Base-by-base conservation (phyloP, 2,329 filamentous ascomycete genomes). In the Talaromyces amestolkiae region DNA sequence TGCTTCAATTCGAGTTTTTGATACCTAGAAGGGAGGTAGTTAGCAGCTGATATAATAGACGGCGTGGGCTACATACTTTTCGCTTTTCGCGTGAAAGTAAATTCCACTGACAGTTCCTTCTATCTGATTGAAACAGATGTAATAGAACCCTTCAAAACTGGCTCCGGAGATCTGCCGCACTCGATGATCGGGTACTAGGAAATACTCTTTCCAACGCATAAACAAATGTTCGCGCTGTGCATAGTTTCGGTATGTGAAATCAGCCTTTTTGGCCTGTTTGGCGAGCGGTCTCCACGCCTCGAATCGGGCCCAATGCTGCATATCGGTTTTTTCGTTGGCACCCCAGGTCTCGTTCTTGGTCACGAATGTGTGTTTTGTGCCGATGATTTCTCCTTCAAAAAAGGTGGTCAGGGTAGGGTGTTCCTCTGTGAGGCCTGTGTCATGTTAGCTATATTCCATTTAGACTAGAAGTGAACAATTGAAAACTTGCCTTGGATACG, bases 141-240 rank as follows among this genome's bases (percentile, higher is more conserved):
- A 99, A 77, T 98, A 99, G 76, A 99, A 99, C 0, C 95, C 95
- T 75, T 99, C 95, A 67, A 98, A 99, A 74, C 94, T 98, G 8
- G 95, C 95, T 19, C 95, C 95, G 39, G 88, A 91, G 68, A 99
- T 97, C 11, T 91, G 96, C 67, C 90, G 87, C 22, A 98, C 93
- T 17, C 91, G 87, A 76, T 99, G 95, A 73, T 99, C 93, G 1
- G 95, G 95, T 0, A 99, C 95, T 0, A 99, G 83, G 73, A 99
- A 99, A 73, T 96, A 93, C 75, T 99, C 95, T 79, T 99, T 99
- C 95, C 95, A 99, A 67, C 95, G 88, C 95, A 99, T 99, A 74
- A 97, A 99, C 37, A 99, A 89, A 76, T 96, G 89, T 71, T 97
- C 93, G 69, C 88, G 85, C 74, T 96, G 91, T 58, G 87, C 86